Conservation (phyloP, 352 stramenopile genomes). For the Phytopythium helicoides region DNA sequence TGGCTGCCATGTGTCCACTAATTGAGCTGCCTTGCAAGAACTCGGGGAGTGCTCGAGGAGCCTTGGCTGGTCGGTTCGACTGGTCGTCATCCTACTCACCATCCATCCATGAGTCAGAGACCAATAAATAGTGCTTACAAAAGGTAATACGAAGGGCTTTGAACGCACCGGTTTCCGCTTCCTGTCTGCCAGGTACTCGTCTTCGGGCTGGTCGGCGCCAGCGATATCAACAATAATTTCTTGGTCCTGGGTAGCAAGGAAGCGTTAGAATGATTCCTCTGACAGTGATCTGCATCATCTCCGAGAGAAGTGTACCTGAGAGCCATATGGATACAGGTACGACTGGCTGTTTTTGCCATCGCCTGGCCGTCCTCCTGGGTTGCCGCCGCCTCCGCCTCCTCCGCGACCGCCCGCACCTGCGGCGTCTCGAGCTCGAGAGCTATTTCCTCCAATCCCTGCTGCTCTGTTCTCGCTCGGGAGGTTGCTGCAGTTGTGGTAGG, state of each 20-base stretch:
- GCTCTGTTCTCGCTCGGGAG: constrained; percentile 85
- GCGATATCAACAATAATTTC: constrained; percentile 88
- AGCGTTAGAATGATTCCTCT: not conserved
- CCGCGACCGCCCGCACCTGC: constrained; percentile 35
- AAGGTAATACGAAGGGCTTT: no score
- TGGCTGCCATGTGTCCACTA: constrained; percentile 83
- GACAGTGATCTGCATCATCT: not conserved
- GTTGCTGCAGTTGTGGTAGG: constrained; percentile 31
- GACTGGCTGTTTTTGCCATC: constrained; percentile 72
- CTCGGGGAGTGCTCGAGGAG: constrained; percentile 65
- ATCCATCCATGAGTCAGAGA: not conserved
- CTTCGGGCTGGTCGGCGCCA: constrained; percentile 64
- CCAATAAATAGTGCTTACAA: no score
- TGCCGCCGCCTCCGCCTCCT: constrained; percentile 36
- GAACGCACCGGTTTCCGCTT: constrained; percentile 56
- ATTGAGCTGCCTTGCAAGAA: constrained; percentile 85
- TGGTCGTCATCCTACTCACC: constrained; percentile 45
- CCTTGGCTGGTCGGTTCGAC: constrained; percentile 47
- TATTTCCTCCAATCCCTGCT: constrained; percentile 72
- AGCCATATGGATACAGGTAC: constrained; percentile 79
- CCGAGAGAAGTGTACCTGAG: constrained; percentile 28
- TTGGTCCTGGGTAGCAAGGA: constrained; percentile 34
- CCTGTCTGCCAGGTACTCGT: constrained; percentile 78
- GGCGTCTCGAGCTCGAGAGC: constrained; percentile 33
- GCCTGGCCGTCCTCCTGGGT: constrained; percentile 24